Conservation (phyloP, 2,329 filamentous ascomycete genomes). For the Metarhizium guizhouense region DNA sequence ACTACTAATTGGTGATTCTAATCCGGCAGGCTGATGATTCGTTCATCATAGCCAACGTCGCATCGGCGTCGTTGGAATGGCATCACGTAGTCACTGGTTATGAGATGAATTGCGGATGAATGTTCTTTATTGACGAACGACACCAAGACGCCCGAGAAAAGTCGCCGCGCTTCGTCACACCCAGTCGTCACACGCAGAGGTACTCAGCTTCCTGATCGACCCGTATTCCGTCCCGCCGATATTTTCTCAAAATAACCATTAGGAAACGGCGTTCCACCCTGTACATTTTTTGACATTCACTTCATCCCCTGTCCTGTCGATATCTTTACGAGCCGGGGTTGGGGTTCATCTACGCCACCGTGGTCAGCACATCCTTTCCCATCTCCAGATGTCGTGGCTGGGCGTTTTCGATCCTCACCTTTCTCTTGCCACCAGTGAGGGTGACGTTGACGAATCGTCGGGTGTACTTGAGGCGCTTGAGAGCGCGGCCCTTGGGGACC, state of each 20-base stretch:
- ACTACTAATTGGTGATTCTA: too few species aligned
- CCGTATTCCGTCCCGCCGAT: constrained; percentile 24
- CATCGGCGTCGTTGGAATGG: neutral
- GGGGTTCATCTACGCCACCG: constrained; percentile 63
- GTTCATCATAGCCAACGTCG: too few species aligned
- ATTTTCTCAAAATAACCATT: neutral
- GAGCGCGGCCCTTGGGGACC: constrained; percentile 91
- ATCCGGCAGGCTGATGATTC: too few species aligned
- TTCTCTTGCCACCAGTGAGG: constrained; percentile 95
- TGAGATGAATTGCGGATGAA: constrained; percentile 17
- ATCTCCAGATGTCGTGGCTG: too few species aligned
- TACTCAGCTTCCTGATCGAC: constrained; percentile 26
- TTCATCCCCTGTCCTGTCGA: constrained; percentile 16
- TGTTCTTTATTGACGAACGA: constrained; percentile 32
- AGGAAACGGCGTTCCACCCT: constrained; percentile 1
- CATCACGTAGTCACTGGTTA: neutral
- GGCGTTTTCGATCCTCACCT: constrained; percentile 48
- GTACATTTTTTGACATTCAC: constrained; percentile 15
- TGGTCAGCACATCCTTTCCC: constrained; percentile 14
- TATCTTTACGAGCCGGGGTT: constrained; percentile 61
- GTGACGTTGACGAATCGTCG: constrained; percentile 98
- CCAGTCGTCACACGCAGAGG: constrained; percentile 17
- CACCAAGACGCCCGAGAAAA: constrained; percentile 30
- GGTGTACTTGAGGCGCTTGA: constrained; percentile 95
- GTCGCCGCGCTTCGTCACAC: constrained; percentile 29